Evolutionary conservation across 2,329 filamentous ascomycete species (phyloP), one percentile per base, ranked within the genome.

Genomic region (Leptoxyphium fumago): DNA sequence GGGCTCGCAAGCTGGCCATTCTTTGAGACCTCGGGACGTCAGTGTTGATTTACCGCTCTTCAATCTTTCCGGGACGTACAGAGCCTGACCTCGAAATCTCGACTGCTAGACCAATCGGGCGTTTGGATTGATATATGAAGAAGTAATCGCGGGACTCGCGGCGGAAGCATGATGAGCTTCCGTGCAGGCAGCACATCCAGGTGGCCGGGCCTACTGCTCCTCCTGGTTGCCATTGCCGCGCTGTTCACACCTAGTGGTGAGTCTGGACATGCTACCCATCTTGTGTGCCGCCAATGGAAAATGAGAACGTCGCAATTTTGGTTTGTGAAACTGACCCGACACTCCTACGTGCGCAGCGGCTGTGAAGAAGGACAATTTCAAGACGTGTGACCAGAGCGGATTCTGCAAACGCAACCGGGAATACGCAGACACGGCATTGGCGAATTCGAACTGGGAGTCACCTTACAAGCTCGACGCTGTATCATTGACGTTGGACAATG

Each of bases 341-440:
- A 36, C 4, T 5, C 9, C 11, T 36, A 15, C 11, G 11, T 15
- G 3, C 9, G 28, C 53, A 94, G 87, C 76, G 51, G 73, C 77
- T 56, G 91, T 98, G 43, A 98, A 98, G 68, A 83, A 94, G 61
- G 80, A 94, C 57, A 88, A 94, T 63, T 98, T 96, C 74, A 98
- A 96, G 62, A 94, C 83, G 56, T 98, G 91, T 69, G 70, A 83
- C 53, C 89, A 98, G 62, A 91, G 89, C 4, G 91, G 91, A 56
- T 98, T 98, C 70, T 98, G 91, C 68, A 91, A 87, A 62, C 84
- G 91, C 52, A 96, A 96, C 67, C 80, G 91, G 61, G 83, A 77
- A 34, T 88, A 84, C 61, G 91, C 91, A 60, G 88, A 96, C 64
- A 70, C 75, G 50, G 86, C 80, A 49, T 66, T 75, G 39, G 68